Percentiles rank a stretch among this genome's conserved stretches.
Evolutionary conservation across 495 filamentous ascomycete species (phyloP).

Genomic region (Penicillium lividum): DNA sequence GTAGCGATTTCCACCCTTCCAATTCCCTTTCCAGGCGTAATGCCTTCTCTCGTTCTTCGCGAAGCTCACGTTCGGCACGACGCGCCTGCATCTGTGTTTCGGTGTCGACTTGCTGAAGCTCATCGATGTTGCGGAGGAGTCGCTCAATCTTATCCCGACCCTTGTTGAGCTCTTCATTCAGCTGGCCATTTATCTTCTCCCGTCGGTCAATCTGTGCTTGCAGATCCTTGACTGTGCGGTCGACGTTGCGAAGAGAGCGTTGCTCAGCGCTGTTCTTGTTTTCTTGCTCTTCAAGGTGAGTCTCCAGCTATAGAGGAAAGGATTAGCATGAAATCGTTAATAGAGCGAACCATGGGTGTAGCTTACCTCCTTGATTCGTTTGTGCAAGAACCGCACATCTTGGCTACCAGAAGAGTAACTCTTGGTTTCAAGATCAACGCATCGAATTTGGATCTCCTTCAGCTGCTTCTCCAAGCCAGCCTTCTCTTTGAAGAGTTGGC

Average conservation of each 20-base stretch:
- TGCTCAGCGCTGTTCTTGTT: conserved; percentile 72
- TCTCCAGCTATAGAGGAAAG: conserved; percentile 69
- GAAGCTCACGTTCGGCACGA: conserved; percentile 83
- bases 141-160: conserved; percentile 87
- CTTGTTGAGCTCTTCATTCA: conserved; percentile 78
- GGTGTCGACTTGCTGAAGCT: conserved; percentile 83
- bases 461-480: conserved; percentile 83
- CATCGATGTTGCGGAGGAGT: conserved; percentile 86
- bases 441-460: conserved; percentile 86
- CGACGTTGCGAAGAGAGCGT: conserved; percentile 87
- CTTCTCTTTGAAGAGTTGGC: conserved; percentile 88
- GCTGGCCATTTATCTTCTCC: conserved; percentile 77
- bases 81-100: conserved; percentile 76
- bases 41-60: conserved; percentile 84
- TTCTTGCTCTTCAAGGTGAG: conserved; percentile 85
- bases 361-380: conserved; percentile 91
- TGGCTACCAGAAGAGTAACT: conserved; percentile 91
- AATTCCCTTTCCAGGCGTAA: conserved; percentile 85
- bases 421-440: conserved; percentile 95
- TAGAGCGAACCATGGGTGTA: not conserved
- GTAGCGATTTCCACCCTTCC: conserved; percentile 77
- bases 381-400: conserved; percentile 92
- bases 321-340: conserved; percentile 6
- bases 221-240: conserved; percentile 91
- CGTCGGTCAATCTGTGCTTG: conserved; percentile 89